A percentile compares a stretch with the other conserved stretches of the same genome.
These are phyloP conservation scores for Spongispora temasekensis DNA, from an alignment of 1,284 basidiomycete species.

Conservation along the genomic window DNA sequence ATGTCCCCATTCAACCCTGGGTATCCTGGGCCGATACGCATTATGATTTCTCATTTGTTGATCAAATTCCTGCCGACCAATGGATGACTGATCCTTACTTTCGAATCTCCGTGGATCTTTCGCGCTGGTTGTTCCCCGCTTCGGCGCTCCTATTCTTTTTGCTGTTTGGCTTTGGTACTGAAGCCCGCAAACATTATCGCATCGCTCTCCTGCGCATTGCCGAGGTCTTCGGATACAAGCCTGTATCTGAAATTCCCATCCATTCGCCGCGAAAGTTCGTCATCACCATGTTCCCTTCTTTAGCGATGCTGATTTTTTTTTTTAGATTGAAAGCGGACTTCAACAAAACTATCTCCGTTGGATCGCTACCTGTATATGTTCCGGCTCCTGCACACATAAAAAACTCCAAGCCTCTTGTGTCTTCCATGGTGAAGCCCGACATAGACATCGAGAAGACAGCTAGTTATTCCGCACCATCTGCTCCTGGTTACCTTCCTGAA, in stretches of 20 bases:
- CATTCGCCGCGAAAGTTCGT: slow-evolving; percentile 17
- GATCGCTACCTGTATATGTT: slow-evolving; percentile 25
- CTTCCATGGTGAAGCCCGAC: slow-evolving; percentile 4
- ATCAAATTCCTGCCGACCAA: slow-evolving; percentile 25
- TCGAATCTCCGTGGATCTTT: slow-evolving; percentile 25
- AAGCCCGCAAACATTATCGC: slow-evolving; percentile 40
- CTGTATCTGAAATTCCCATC: slow-evolving; percentile 5
- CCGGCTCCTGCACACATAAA: slow-evolving; percentile 10
- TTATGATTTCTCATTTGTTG: slow-evolving; percentile 41
- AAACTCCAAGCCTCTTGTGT: neutral
- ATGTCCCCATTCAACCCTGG: slow-evolving; percentile 40
- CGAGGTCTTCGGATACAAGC: slow-evolving; percentile 17
- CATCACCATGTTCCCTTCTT: neutral
- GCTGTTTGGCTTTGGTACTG: slow-evolving; percentile 45
- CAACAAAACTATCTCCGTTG: slow-evolving; percentile 17
- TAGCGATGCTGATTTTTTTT: neutral
- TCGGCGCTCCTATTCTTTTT: slow-evolving; percentile 43
- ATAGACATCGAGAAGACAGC: slow-evolving; percentile 22
- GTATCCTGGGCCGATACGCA: slow-evolving; percentile 44
- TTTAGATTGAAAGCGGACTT: slow-evolving; percentile 12
- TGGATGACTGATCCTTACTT: slow-evolving; percentile 26
- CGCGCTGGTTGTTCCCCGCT: slow-evolving; percentile 41
- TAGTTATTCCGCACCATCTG: slow-evolving; percentile 17
- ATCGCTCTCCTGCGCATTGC: slow-evolving; percentile 9
- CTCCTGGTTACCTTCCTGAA: slow-evolving; percentile 11